Base-by-base conservation (phyloP, 371 early-diverging fungal species). In the Rhizomucor pusillus region DNA sequence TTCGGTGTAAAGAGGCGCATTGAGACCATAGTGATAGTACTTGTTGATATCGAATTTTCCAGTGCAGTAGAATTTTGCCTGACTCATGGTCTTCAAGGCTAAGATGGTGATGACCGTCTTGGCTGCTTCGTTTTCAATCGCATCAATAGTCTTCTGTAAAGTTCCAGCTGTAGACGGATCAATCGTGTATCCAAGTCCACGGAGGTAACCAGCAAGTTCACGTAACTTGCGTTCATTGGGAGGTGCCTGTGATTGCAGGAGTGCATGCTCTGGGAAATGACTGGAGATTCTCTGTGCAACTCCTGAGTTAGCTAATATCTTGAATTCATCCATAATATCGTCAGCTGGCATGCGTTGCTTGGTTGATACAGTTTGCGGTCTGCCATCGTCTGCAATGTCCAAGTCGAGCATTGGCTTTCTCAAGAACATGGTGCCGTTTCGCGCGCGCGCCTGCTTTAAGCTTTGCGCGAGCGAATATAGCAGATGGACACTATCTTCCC, bases 401-500 rank as follows among this genome's bases (percentile, higher is more conserved):
- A 65, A 54, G 45, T 47, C 47, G n/a, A 52, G 25, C 16, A 14
- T 48, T 24, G n/a, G 40, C 20, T 54, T 51, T 6, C 33, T 20
- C 37, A 68, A 36, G 33, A 61, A 50, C 37, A 63, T 37, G 2
- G 68, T 64, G 5, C 64, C 68, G 18, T 40, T 56, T 11, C 49
- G 43, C 2, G 33, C 35, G 9, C 63, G 66, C 3, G 44, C 43
- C 20, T 53, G 39, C 22, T 60, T 62, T 12, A 60, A 63, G 54
- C 82, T 82, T 63, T 94, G 91, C 39, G 95, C 91, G 41, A 99
- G 52, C 92, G 89, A 67, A 93, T 97, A 56, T 94, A 83, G 45
- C 97, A 85, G 56, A 94, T 98, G 4, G 97, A 99, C 12, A 92
- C 94, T n/a, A 89, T 93, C 93, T 62, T 90, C 94, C 47, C 88